Base-by-base conservation (phyloP, 306 rosid species). In the Cicer judaicum region DNA sequence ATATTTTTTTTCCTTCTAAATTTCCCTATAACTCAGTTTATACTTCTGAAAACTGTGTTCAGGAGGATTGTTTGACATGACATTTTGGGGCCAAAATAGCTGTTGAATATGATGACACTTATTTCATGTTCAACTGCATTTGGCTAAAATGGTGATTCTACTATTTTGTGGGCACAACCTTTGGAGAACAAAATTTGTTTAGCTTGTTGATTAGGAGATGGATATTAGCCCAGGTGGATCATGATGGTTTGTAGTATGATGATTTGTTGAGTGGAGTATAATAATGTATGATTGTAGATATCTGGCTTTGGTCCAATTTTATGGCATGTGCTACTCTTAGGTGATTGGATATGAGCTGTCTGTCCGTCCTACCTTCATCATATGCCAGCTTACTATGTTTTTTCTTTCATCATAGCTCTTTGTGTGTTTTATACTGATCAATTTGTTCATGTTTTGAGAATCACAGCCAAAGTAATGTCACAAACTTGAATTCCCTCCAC, bases 241-340 rank as follows among this genome's bases (percentile, higher is more conserved):
- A 75, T 66, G 50, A 75, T 64, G 83, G 73, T 70, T 73, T 79
- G 73, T 57, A 80, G 64, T 64, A 43, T 84, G 84, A 63, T 72
- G 36, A 29, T 29, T 62, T 78, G 80, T 50, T 67, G 39, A 68
- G 71, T 72, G 85, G 79, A 67, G 73, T 80, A 81, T 56, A 47
- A 64, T 76, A 21, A 63, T 16, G 73, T 54, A 78, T 74, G 85
- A 57, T 71, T 76, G 29, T 79, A 48, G 63, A 57, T 62, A 29
- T 76, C 36, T 47, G 55, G 48, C 48, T 46, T 12, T 42, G 83
- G 61, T 77, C 64, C 75, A 29, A 72, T 79, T 69, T 61, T 29
- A 18, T 53, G 61, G 75, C 64, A 62, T 78, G 48, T 87, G 46
- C 60, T 40, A 44, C 65, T 73, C 19, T 72, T 75, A 21, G 61